A percentile compares a stretch with the other conserved stretches of the same genome.
These are phyloP conservation scores for Ceratobasidium sp. DNA, from an alignment of 1,284 basidiomycete genomes.

Conservation along the genomic window DNA sequence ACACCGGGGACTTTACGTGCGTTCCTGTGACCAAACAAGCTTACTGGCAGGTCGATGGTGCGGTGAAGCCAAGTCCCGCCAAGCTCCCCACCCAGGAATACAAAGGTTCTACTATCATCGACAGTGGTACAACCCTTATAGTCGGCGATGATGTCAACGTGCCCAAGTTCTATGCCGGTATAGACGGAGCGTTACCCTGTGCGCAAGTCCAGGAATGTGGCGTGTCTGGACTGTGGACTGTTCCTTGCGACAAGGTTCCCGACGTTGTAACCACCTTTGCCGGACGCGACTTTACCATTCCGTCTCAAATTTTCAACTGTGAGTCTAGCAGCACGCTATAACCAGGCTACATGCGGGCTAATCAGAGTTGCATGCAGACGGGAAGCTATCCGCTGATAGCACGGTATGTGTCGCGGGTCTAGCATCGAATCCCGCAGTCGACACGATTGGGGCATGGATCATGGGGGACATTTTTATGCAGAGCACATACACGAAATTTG, in stretches of 20 bases:
- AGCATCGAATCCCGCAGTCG: slow-evolving; percentile 55
- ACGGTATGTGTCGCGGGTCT: slow-evolving; percentile 74
- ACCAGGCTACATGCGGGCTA: background rate
- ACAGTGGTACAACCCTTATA: slow-evolving; percentile 57
- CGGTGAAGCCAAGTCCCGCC: slow-evolving; percentile 12
- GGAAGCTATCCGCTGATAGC: background rate
- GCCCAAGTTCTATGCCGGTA: background rate
- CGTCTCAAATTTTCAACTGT: slow-evolving; percentile 74
- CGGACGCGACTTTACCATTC: slow-evolving; percentile 58
- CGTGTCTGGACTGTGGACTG: background rate
- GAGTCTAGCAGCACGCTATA: background rate
- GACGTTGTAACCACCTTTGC: slow-evolving; percentile 52
- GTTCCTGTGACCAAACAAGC: slow-evolving; percentile 1
- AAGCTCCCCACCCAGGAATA: background rate
- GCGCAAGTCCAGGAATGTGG: background rate
- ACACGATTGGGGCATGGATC: slow-evolving; percentile 61
- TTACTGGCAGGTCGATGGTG: slow-evolving; percentile 30
- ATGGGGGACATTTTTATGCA: slow-evolving; percentile 76
- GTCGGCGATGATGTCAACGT: slow-evolving; percentile 48
- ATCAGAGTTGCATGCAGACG: background rate
- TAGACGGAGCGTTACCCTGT: background rate
- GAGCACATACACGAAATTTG: slow-evolving; percentile 39
- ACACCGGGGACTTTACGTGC: slow-evolving; percentile 52
- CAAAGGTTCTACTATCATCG: slow-evolving; percentile 50
- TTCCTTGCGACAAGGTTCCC: slow-evolving; percentile 38